Evolutionary conservation across 805 yeast genomes (phyloP).

Genomic region (Starmerella sirachaensis): DNA sequence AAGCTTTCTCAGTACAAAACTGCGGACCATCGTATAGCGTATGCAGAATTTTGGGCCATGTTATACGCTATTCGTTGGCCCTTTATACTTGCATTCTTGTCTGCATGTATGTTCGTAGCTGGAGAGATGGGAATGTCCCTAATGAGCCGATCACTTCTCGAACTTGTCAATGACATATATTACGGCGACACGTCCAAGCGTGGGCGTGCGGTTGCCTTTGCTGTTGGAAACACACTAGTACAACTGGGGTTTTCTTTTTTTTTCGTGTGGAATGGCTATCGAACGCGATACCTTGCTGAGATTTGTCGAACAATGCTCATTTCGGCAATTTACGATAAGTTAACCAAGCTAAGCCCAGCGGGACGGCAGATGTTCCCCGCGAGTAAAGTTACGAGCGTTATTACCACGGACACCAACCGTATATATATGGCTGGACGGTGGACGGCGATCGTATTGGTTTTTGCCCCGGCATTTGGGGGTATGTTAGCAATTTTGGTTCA

Average conservation of each 20-base stretch:
- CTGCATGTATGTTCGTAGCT: slow-evolving; percentile 12
- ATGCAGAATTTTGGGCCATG: slow-evolving; percentile 21
- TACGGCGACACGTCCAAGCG: slow-evolving; percentile 7
- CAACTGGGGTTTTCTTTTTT: slow-evolving; percentile 38
- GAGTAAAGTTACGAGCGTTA: slow-evolving; percentile 60
- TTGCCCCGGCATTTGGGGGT: slow-evolving; percentile 25
- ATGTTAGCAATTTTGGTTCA: slow-evolving; percentile 53
- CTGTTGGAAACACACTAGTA: slow-evolving; percentile 54
- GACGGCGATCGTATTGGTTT: slow-evolving; percentile 18
- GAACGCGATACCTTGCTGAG: slow-evolving; percentile 53
- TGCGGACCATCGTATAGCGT: slow-evolving; percentile 6
- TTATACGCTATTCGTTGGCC: slow-evolving; percentile 20
- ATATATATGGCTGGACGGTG: slow-evolving; percentile 41
- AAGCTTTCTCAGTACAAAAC: slow-evolving; percentile 12
- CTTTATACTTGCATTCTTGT: slow-evolving; percentile 3
- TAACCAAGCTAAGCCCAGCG: slow-evolving; percentile 46
- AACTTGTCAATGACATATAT: slow-evolving; percentile 16
- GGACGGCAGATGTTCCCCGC: slow-evolving; percentile 51
- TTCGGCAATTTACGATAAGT: slow-evolving; percentile 56
- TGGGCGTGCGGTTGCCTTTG: slow-evolving; percentile 65
- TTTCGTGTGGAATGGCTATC: slow-evolving; percentile 54
- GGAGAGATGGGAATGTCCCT: slow-evolving; percentile 23
- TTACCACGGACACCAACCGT: slow-evolving; percentile 73
- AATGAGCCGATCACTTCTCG: slow-evolving; percentile 20
- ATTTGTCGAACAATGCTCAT: slow-evolving; percentile 59